These are phyloP conservation scores for Phaffia australis DNA, from an alignment of 768 basidiomycete genomes.

Conservation along the genomic window DNA sequence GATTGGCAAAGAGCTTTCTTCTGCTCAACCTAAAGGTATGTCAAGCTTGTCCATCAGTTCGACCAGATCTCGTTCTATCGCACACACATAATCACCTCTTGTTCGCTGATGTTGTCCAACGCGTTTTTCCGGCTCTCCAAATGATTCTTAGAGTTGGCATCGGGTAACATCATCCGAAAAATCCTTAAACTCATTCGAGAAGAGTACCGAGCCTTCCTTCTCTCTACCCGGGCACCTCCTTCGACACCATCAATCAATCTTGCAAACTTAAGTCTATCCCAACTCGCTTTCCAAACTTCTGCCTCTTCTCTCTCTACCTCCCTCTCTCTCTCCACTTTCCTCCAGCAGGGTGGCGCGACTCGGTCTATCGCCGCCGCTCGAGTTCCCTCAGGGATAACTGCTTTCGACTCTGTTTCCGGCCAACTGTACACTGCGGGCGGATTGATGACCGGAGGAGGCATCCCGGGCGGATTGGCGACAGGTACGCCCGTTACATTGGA, in stretches of 20 bases:
- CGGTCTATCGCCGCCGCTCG: constrained; percentile 47
- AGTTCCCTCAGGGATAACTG: neutral
- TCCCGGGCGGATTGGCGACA: neutral
- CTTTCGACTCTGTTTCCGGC: constrained; percentile 1
- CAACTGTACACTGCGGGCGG: constrained; percentile 7
- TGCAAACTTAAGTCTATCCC: constrained; percentile 44
- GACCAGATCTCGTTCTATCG: constrained; percentile 20
- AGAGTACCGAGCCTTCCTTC: constrained; percentile 62
- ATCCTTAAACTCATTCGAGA: constrained; percentile 88
- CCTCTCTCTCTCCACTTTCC: constrained; percentile 28
- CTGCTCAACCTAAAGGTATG: constrained; percentile 89
- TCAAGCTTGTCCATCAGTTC: neutral
- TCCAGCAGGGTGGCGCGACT: constrained; percentile 44
- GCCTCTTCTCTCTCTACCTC: constrained; percentile 6
- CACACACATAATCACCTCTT: constrained; percentile 13
- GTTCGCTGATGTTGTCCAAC: constrained; percentile 15
- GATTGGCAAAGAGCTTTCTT: constrained; percentile 68
- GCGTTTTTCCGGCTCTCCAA: neutral
- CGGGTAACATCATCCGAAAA: constrained; percentile 88
- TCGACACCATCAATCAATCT: constrained; percentile 38
- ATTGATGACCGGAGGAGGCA: neutral
- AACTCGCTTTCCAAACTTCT: constrained; percentile 25
- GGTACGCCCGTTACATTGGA: constrained; percentile 8
- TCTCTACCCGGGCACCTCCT: constrained; percentile 2
- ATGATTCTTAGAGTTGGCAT: constrained; percentile 62